phyloP scores from a whole-genome alignment of 345 rosid genomes.

The Barbarea vulgaris region DNA sequence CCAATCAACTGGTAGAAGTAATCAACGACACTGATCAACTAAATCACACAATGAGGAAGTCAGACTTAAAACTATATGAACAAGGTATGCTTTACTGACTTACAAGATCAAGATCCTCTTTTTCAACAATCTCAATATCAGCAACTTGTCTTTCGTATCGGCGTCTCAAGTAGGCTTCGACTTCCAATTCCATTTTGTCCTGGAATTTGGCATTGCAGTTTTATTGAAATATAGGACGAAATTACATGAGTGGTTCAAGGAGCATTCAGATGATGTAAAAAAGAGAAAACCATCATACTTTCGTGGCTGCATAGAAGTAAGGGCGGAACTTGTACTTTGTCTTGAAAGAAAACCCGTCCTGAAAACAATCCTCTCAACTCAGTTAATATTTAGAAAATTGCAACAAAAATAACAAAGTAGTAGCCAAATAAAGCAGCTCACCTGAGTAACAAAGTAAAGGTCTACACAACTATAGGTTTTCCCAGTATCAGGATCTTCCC shows the following conservation, averaged over 20 bases:
- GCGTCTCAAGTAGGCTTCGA: constrained; percentile 83
- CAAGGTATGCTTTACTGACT: constrained; percentile 39
- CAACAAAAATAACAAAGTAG: background rate
- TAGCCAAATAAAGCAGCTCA: constrained; percentile 29
- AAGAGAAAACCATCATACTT: constrained; percentile 47
- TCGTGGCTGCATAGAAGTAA: constrained; percentile 82
- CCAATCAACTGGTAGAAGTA: constrained; percentile 1
- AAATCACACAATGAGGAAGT: constrained; percentile 6
- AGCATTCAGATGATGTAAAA: background rate
- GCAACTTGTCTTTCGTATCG: constrained; percentile 85
- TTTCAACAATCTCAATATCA: constrained; percentile 65
- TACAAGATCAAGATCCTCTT: constrained; percentile 94
- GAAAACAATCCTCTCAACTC: constrained; percentile 23
- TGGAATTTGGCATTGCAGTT: constrained; percentile 31
- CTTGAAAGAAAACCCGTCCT: constrained; percentile 93
- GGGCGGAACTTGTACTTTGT: constrained; percentile 88
- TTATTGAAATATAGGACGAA: constrained; percentile 10
- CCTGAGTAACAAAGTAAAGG: constrained; percentile 93
- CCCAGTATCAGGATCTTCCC: constrained; percentile 69
- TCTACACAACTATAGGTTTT: constrained; percentile 75
- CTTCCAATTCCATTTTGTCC: constrained; percentile 87
- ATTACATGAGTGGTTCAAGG: background rate
- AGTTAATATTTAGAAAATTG: background rate
- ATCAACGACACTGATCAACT: background rate
- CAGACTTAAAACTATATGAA: background rate